Conservation (phyloP, 2,329 filamentous ascomycete species). For the Sporothrix brasiliensis region DNA sequence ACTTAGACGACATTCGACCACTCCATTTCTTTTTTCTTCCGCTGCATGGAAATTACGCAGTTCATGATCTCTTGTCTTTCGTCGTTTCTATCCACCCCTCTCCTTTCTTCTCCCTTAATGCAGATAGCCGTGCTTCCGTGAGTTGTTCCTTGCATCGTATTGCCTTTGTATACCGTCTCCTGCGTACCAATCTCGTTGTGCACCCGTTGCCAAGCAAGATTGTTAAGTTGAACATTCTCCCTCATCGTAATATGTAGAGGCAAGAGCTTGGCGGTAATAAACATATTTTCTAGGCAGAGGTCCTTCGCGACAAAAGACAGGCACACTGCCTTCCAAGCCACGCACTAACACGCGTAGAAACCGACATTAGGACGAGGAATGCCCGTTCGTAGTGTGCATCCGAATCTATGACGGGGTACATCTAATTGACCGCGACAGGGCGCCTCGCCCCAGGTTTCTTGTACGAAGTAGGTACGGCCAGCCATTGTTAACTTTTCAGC, state of each 20-base stretch:
- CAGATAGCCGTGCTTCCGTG: constrained; percentile 16
- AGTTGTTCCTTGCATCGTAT: constrained; percentile 18
- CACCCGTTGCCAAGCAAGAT: background rate
- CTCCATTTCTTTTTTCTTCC: background rate
- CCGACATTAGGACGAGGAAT: background rate
- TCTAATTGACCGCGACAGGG: background rate
- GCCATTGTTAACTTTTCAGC: background rate
- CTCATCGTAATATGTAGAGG: background rate
- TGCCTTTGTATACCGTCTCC: background rate
- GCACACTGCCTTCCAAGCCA: constrained; percentile 12
- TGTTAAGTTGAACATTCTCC: background rate
- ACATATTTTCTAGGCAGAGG: too few relatives aligned
- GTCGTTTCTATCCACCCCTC: constrained; percentile 3
- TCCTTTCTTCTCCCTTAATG: background rate
- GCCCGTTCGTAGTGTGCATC: constrained; percentile 13
- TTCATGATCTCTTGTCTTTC: constrained; percentile 3
- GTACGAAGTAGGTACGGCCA: constrained; percentile 3
- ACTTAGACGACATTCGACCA: background rate
- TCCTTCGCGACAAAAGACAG: background rate
- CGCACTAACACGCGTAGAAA: constrained; percentile 18
- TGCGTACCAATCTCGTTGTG: background rate
- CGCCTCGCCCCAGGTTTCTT: constrained; percentile 16
- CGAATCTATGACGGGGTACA: background rate
- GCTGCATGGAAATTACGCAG: background rate
- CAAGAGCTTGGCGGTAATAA: background rate